A percentile compares a stretch with the other conserved stretches of the same genome.
phyloP scores from a whole-genome alignment of 257 asterid genomes.

The Penstemon davidsonii region DNA sequence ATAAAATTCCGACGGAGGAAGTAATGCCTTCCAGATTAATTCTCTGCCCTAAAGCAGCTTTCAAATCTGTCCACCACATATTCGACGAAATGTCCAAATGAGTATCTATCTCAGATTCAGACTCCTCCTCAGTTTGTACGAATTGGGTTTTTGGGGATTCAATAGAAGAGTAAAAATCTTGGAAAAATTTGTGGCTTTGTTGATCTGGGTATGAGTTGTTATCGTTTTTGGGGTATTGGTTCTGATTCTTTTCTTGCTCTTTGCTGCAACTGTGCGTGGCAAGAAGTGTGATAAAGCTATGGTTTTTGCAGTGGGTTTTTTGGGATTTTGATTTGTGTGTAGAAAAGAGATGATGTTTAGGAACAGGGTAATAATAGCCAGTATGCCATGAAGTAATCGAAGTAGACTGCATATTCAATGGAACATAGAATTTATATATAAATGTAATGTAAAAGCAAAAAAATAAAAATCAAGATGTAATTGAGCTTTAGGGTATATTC shows the following conservation, averaged over 20 bases:
- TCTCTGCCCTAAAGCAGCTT: conserved; percentile 91
- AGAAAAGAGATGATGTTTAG: conserved; percentile 38
- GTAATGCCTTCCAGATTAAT: conserved; percentile 79
- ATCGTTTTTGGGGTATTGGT: conserved; percentile 16
- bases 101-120: conserved; percentile 26
- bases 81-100: conserved; percentile 43
- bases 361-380: conserved; percentile 59
- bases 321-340: conserved; percentile 26
- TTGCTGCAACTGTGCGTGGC: conserved; percentile 62
- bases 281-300: conserved; percentile 35
- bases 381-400: conserved; percentile 64
- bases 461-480: background rate
- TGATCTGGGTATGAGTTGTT: conserved; percentile 27
- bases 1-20: conserved; percentile 59
- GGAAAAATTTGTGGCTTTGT: conserved; percentile 31
- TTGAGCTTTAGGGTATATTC: background rate
- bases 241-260: conserved; percentile 50
- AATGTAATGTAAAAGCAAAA: background rate
- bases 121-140: conserved; percentile 24
- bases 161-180: conserved; percentile 41
- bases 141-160: conserved; percentile 37
- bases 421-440: conserved; percentile 22
- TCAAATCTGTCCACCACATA: conserved; percentile 81
- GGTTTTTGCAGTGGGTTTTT: conserved; percentile 27
- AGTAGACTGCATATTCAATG: conserved; percentile 61